These are phyloP conservation scores for Wolfiporia cocos DNA, from an alignment of 1,284 basidiomycete genomes.

Conservation along the genomic window DNA sequence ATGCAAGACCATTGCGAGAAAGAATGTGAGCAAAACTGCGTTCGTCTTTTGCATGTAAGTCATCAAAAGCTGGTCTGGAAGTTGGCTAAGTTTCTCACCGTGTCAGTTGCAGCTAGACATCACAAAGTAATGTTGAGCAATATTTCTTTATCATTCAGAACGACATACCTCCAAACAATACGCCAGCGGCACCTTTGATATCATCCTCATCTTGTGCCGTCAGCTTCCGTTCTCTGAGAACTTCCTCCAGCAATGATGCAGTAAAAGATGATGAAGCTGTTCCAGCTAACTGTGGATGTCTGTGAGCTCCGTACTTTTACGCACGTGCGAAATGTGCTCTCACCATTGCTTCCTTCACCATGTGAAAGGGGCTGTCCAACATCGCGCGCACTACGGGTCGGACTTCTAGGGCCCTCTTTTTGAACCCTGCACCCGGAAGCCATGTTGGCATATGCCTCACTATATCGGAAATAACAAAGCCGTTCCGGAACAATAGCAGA, in stretches of 20 bases:
- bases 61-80: not conserved
- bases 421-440: conserved; percentile 53
- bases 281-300: conserved; percentile 27
- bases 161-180: conserved; percentile 36
- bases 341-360: conserved; percentile 46
- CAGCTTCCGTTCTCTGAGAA: conserved; percentile 10
- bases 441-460: conserved; percentile 46
- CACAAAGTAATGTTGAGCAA: not conserved
- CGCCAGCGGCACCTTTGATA: conserved; percentile 51
- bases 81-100: conserved; percentile 16
- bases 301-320: not conserved
- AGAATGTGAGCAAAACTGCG: conserved; percentile 37
- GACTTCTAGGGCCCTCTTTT: conserved; percentile 39
- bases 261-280: conserved; percentile 45
- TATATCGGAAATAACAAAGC: conserved; percentile 4
- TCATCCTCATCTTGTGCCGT: conserved; percentile 38
- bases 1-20: conserved; percentile 44
- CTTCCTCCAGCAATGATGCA: conserved; percentile 39
- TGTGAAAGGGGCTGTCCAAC: conserved; percentile 48
- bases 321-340: conserved; percentile 7
- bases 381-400: conserved; percentile 26
- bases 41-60: conserved; percentile 42
- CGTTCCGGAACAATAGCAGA: not conserved
- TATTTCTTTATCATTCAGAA: not conserved
- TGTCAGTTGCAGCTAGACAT: conserved; percentile 26